phyloP scores from a whole-genome alignment of 108 stramenopile genomes.

The Bacterosira constricta region DNA sequence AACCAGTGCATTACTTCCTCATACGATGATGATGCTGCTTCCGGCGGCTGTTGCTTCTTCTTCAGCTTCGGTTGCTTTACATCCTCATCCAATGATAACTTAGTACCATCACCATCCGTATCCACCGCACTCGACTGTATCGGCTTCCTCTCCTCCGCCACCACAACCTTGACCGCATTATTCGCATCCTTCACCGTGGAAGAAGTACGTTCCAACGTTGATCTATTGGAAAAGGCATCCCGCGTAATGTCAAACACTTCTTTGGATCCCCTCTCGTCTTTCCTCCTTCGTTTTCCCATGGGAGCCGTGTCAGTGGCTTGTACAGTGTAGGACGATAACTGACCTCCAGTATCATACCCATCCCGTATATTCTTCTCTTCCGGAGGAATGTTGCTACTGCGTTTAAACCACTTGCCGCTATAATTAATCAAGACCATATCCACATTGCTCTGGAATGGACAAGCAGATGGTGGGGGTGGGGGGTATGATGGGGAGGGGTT shows the following conservation, averaged over 20 bases:
- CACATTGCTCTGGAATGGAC: background rate
- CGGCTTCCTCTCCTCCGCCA: background rate
- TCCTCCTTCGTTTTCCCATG: no score
- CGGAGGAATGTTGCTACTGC: slow-evolving; percentile 1
- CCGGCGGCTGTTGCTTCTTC: background rate
- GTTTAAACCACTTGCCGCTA: background rate
- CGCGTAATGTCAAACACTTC: slow-evolving; percentile 6
- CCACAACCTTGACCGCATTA: background rate
- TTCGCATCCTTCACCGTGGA: slow-evolving; percentile 20
- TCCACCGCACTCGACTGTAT: no score
- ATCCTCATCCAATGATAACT: background rate
- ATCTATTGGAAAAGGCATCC: background rate
- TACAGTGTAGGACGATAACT: no score
- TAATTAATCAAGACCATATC: background rate
- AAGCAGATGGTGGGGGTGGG: slow-evolving; percentile 3
- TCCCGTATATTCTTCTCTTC: background rate
- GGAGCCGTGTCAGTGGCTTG: no score
- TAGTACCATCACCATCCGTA: background rate
- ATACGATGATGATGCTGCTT: background rate
- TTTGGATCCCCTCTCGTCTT: no score
- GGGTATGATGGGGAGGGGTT: background rate
- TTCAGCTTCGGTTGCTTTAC: background rate
- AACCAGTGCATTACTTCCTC: slow-evolving; percentile 23
- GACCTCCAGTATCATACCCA: background rate
- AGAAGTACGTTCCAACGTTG: slow-evolving; percentile 16